Evolutionary conservation across 129 eudicot species (phyloP), one percentile per base, ranked within the genome.

Genomic region (Artemisia argyi): DNA sequence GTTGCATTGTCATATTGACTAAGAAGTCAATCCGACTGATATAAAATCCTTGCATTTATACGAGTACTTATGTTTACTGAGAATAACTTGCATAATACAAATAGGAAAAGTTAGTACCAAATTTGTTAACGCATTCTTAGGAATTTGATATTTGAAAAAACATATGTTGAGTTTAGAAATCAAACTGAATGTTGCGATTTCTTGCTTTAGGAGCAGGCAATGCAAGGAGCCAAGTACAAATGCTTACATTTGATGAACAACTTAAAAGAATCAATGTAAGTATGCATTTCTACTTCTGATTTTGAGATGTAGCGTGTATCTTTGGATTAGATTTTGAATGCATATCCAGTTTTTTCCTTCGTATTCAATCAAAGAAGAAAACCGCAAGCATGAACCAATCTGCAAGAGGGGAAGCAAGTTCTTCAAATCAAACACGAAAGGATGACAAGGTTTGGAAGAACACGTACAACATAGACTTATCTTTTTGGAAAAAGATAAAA

Each of bases 241-340:
- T 71, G 76, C 68, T 50, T 52, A 73, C 69, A 19, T 73, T 77
- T 10, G 79, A 81, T 42, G 82, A 76, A 73, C 78, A 65, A 60
- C 66, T 74, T 48, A 64, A 56, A 78, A 57, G 42, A 71, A 66
- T 81, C 63, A 65, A 76, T 67, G 85, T 82, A 63, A 77, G 79
- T 66, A 39, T 16, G 26, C 1, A 1, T 68, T 17, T 30, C 44
- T 35, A 35, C 44, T 66, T 47, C 18, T 30, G 54, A 5, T 44
- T 49, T 55, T 58, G 4, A 66, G 4, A 47, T 54, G 26, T 20
- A 28, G 5, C 14, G 48, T 16, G 17, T 42, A 58, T 76, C 42
- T 44, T 50, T 48, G 0, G 14, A 18, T 35, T 30, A 44, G 63
- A 69, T 55, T 55, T 49, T 74, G 35, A 75, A 52, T 20, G 22